Conservation (phyloP, 2,329 filamentous ascomycete species). For the Aspergillus sp. region DNA sequence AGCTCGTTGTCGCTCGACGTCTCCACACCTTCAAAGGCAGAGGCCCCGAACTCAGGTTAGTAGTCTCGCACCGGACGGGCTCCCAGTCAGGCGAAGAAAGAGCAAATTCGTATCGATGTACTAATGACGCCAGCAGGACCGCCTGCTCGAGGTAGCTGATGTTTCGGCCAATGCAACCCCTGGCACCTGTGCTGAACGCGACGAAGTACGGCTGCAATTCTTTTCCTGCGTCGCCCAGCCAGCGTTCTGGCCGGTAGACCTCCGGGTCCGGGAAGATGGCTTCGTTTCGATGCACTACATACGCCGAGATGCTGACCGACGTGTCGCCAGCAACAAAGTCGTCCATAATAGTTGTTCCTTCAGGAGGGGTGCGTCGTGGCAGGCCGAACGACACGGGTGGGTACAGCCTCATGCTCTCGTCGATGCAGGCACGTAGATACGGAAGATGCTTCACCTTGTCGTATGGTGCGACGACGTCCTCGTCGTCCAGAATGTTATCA, state of each 20-base stretch:
- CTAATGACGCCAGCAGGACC: slow-evolving; percentile 42
- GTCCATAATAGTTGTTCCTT: slow-evolving; percentile 35
- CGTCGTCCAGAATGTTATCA: slow-evolving; percentile 37
- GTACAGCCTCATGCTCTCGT: slow-evolving; percentile 46
- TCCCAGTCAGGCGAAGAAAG: slow-evolving; percentile 29
- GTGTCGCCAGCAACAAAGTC: slow-evolving; percentile 35
- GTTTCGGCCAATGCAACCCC: slow-evolving; percentile 39
- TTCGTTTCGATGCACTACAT: slow-evolving; percentile 35
- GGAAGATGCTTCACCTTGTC: slow-evolving; percentile 49
- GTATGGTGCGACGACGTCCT: slow-evolving; percentile 46
- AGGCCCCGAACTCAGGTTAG: slow-evolving; percentile 11
- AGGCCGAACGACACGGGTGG: slow-evolving; percentile 42
- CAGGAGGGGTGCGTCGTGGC: slow-evolving; percentile 41
- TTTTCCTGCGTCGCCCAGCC: slow-evolving; percentile 37
- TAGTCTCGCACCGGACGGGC: slow-evolving; percentile 16
- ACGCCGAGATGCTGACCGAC: slow-evolving; percentile 42
- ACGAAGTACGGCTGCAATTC: slow-evolving; percentile 36
- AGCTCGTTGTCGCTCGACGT: neutral
- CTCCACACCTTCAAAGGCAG: slow-evolving; percentile 17
- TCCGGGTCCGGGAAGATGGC: slow-evolving; percentile 33
- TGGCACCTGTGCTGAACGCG: slow-evolving; percentile 35
- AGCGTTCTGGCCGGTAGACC: slow-evolving; percentile 37
- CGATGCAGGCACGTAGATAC: slow-evolving; percentile 50
- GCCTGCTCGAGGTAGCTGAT: slow-evolving; percentile 46
- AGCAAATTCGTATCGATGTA: slow-evolving; percentile 45